These are phyloP conservation scores for Phytophthora litchii DNA, from an alignment of 352 stramenopile species.

Conservation along the genomic window DNA sequence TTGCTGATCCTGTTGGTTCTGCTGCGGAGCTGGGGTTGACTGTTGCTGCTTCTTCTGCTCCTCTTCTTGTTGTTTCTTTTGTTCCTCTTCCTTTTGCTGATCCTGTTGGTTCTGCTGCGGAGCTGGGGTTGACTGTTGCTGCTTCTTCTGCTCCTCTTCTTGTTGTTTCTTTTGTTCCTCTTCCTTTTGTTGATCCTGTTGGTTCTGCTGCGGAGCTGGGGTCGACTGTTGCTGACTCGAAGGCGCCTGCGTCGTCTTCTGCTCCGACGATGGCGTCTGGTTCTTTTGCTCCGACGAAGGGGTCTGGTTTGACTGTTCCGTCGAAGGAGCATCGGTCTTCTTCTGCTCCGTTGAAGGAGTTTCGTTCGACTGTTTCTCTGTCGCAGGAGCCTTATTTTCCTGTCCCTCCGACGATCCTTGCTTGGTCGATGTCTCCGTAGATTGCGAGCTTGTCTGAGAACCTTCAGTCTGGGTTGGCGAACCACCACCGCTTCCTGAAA, in stretches of 20 bases:
- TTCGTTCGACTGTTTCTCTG: no score
- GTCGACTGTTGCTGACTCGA: not conserved
- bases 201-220: not conserved
- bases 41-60: no score
- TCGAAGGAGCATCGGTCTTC: not conserved
- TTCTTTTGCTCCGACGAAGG: not conserved
- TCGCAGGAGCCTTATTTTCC: not conserved
- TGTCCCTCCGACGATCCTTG: not conserved
- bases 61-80: no score
- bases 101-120: no score
- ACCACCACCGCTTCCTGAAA: conserved; percentile 19
- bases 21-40: no score
- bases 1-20: no score
- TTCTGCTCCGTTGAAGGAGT: not conserved
- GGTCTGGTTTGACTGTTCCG: not conserved
- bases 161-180: no score
- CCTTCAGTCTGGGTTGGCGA: not conserved
- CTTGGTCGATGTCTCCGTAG: not conserved
- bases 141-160: no score
- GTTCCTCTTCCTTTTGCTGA: no score
- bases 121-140: no score
- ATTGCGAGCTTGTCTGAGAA: not conserved
- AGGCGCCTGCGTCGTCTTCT: not conserved
- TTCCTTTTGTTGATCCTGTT: no score
- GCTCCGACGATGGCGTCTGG: not conserved